A percentile compares a stretch with the other conserved stretches of the same genome.
phyloP scores from a whole-genome alignment of 768 basidiomycete species.

The Xerocomellus intermedius region DNA sequence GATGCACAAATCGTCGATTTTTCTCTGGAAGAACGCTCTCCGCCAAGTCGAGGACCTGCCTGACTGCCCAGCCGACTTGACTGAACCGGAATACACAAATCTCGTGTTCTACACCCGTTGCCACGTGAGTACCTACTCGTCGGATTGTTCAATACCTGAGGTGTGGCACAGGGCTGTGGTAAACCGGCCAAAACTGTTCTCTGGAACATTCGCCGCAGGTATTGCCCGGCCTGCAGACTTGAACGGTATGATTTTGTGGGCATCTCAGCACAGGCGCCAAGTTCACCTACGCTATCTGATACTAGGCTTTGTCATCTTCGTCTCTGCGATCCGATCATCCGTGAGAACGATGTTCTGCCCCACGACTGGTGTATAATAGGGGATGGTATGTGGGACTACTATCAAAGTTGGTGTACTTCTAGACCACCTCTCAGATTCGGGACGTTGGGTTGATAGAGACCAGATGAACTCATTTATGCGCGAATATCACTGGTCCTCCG shows the following conservation, averaged over 20 bases:
- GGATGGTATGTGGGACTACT: slow-evolving; percentile 3
- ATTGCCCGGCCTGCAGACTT: slow-evolving; percentile 12
- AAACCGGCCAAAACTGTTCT: slow-evolving; percentile 7
- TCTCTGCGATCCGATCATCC: neutral
- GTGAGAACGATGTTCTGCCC: neutral
- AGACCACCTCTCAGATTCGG: neutral
- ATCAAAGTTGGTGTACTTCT: neutral
- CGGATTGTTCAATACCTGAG: neutral
- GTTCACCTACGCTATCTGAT: neutral
- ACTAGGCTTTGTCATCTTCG: slow-evolving; percentile 2
- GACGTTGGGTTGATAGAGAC: slow-evolving; percentile 10
- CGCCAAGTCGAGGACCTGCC: slow-evolving; percentile 40
- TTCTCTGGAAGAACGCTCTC: slow-evolving; percentile 30
- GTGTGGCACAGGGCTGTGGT: slow-evolving; percentile 7
- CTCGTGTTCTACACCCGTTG: slow-evolving; percentile 37
- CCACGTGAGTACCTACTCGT: slow-evolving; percentile 9
- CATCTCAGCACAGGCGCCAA: neutral
- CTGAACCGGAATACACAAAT: slow-evolving; percentile 44
- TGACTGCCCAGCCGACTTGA: slow-evolving; percentile 42
- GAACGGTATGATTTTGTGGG: slow-evolving; percentile 3
- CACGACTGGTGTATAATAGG: neutral
- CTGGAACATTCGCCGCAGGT: slow-evolving; percentile 21
- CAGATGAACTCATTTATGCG: slow-evolving; percentile 6
- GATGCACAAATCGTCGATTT: slow-evolving; percentile 29
- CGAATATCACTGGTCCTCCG: neutral